Evolutionary conservation across 2,329 filamentous ascomycete species (phyloP), one percentile per base, ranked within the genome.

Genomic region (Aspergillus viridinutans): DNA sequence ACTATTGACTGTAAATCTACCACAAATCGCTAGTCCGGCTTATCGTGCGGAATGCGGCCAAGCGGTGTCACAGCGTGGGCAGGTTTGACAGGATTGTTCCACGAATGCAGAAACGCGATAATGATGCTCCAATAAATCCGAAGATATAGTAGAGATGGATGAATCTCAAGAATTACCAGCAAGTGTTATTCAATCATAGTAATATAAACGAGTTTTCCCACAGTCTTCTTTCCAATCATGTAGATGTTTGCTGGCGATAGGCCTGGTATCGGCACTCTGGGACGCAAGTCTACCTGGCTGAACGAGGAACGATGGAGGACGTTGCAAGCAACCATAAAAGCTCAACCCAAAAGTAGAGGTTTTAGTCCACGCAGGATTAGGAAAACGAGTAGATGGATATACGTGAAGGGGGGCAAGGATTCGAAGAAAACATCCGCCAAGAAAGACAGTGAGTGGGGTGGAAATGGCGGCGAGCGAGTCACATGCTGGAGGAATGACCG

Each of bases 141-240:
- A 25, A 32, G 10, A 43, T 49, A 53, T 17, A 60, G 32, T 17
- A 21, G 20, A 43, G 50, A 53, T 17, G 60, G 32, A 17, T 6
- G 32, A 38, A 38, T 17, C 32, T 38, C 14, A 58, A 35, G 32
- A 42, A 54, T 52, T 32, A 50, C 53, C 59, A 70, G 67, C 62
- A 50, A 59, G 64, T 73, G 73, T 74, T 75, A 76, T 75, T 70
- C 65, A 70, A 74, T 61, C 70, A 74, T 70, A 63, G 50, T 66
- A 64, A 23, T 47, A 14, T 47, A 25, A 23, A 47, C 55, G 58
- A 45, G 62, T n/a, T 25, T 47, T 47, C 23, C 43, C 43, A 26
- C 43, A 23, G 14, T 23, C 20, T 23, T 21, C 43, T 23, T 47
- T 8, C 21, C 9, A 23, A 47, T 47, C 43, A 47, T 47, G 20